phyloP scores from a whole-genome alignment of 1,284 basidiomycete genomes.

The Ceratobasidium sp. region DNA sequence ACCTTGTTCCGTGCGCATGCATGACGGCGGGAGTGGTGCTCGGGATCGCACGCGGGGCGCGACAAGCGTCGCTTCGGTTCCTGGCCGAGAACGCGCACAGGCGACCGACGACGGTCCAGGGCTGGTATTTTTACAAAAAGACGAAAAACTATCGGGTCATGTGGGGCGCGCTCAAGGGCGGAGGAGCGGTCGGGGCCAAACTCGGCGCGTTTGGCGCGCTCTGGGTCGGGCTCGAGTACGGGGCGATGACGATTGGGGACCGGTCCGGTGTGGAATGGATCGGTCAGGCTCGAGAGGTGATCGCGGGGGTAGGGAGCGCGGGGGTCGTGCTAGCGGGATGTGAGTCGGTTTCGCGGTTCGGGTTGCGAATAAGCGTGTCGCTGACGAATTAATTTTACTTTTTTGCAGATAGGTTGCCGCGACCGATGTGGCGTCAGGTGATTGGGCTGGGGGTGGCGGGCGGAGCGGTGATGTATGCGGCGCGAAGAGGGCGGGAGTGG shows the following conservation, averaged over 20 bases:
- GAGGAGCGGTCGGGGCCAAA: slow-evolving; percentile 65
- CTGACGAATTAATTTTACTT: not conserved
- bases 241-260: slow-evolving; percentile 44
- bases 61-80: slow-evolving; percentile 61
- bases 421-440: slow-evolving; percentile 62
- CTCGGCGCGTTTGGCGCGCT: slow-evolving; percentile 66
- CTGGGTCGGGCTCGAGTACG: slow-evolving; percentile 78
- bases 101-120: slow-evolving; percentile 79
- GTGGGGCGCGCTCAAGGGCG: slow-evolving; percentile 75
- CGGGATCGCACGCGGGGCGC: slow-evolving; percentile 75
- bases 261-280: slow-evolving; percentile 57
- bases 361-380: not conserved
- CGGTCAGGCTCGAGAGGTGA: slow-evolving; percentile 64
- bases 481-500: slow-evolving; percentile 61
- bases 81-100: slow-evolving; percentile 73
- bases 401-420: slow-evolving; percentile 67
- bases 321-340: slow-evolving; percentile 51
- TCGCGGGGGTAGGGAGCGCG: slow-evolving; percentile 72
- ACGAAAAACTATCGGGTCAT: slow-evolving; percentile 89
- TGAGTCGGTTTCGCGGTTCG: slow-evolving; percentile 36
- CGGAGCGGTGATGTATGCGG: slow-evolving; percentile 65
- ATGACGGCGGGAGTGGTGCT: slow-evolving; percentile 70
- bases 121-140: slow-evolving; percentile 94
- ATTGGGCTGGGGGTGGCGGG: slow-evolving; percentile 62
- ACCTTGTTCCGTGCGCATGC: slow-evolving; percentile 66